Evolutionary conservation across 2,329 filamentous ascomycete species (phyloP), one percentile per base, ranked within the genome.

Genomic region (Mycosphaerella sp.): DNA sequence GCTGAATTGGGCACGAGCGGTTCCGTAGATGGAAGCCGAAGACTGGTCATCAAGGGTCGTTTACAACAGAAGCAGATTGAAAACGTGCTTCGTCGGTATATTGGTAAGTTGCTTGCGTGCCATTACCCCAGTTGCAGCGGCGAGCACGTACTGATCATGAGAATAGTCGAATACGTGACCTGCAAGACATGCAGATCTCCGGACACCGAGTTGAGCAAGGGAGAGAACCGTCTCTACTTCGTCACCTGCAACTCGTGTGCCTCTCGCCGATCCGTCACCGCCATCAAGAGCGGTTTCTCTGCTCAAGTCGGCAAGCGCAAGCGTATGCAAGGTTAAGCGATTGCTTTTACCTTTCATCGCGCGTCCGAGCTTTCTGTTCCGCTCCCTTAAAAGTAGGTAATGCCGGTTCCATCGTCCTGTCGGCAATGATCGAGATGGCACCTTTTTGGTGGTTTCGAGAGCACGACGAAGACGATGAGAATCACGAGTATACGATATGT

Each of bases 51-150:
- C 82, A 96, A 95, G 81, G 93, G 93, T 80, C 89, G 93, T 70
- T 98, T 98, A 87, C 92, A 97, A 75, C 92, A 97, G 78, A 96
- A 96, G 78, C 92, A 97, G 79, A 91, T 97, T 70, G 93, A 98
- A 79, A 95, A 95, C 75, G 90, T 97, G 50, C 76, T 97, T 70
- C 82, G 92, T 76, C 88, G 92, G 79, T 95, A 95, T 74, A 96
- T 95, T 71, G 87, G 87, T 89, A 78, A 73, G 83, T 29, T 7
- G 26, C 26, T 29, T 29, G 26, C 26, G 80, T 26, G 21, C 10
- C 2, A 3, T n/a, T 26, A 17, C n/a, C 26, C 23, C 31, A 26
- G 4, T 17, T 11, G 29, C 11, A 21, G 17, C 6, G 31, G n/a
- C 23, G 39, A 29, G 39, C 4, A 6, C 38, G 4, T 55, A 51